Conservation (phyloP, 371 early-diverging fungal species). For the Mortierella sp. region DNA sequence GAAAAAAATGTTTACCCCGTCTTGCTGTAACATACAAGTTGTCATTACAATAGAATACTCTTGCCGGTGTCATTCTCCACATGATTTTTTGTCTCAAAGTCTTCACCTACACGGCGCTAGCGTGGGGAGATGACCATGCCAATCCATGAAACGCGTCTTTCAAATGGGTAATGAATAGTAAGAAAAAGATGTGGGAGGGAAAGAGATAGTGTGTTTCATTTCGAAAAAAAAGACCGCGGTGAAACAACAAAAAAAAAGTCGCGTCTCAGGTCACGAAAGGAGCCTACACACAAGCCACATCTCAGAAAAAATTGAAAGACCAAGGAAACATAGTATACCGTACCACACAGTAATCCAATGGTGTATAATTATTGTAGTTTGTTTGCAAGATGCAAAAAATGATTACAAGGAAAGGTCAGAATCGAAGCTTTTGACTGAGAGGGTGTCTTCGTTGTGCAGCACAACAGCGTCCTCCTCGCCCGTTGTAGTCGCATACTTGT, state of each 20-base stretch:
- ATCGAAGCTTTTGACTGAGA: conserved; percentile 29
- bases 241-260: neutral
- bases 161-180: neutral
- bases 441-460: conserved; percentile 26
- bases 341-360: too few relatives aligned
- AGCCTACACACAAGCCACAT: neutral
- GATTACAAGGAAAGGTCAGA: conserved; percentile 13
- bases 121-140: neutral
- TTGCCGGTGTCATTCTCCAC: neutral
- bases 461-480: neutral
- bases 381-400: neutral
- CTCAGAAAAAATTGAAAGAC: neutral
- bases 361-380: neutral
- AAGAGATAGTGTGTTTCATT: neutral
- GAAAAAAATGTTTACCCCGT: neutral
- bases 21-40: neutral
- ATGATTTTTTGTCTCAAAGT: neutral
- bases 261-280: neutral
- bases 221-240: neutral
- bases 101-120: neutral
- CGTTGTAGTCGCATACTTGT: neutral
- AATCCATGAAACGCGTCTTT: neutral
- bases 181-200: neutral
- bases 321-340: neutral
- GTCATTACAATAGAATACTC: too few relatives aligned